Evolutionary conservation across 331 rosid species (phyloP), one percentile per base, ranked within the genome.

Genomic region (Arachis monticola): DNA sequence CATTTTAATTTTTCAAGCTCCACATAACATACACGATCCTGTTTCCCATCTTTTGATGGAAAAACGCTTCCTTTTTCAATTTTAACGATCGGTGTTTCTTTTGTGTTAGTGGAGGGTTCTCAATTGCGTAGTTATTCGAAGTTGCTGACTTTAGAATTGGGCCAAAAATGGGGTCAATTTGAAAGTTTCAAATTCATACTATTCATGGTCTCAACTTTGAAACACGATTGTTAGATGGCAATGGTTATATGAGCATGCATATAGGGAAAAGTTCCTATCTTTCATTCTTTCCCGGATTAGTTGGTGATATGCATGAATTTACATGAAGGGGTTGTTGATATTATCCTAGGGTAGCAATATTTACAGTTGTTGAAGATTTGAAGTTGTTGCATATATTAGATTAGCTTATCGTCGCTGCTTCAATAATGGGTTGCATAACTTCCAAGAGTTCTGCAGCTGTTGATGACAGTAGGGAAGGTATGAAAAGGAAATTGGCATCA

Each of bases 391-490:
- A 64, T 72, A 60, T 3, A 35, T 35, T 35, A 35, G 40, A 32
- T 53, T 59, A 77, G 74, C 32, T 72, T 60, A 69, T 45, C 70
- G 60, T 73, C 60, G 75, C 38, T 67, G 59, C 35, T 71, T 38
- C 83, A 75, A 73, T n/a, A 94, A 94, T 94, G 98, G 98, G 98
- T 63, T 87, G 93, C 70, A 69, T 82, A 12, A 45, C 63, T 78
- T 81, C 93, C 70, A 94, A 90, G 82, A 79, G 73, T 79, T 85
- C 95, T 50, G 85, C 84, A 55, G 85, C 84, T 10, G 92, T 88
- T 2, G 89, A 85, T 65, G 94, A 86, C 71, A 82, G 76, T 79
- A 77, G 74, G 74, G 98, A 84, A 68, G 82, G 84, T 64, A 79
- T 91, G 62, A 62, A 67, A 22, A 82, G 70, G 52, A 79, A 74